Conservation (phyloP, 495 filamentous ascomycete species). For the Aspergillus carlsbadensis region DNA sequence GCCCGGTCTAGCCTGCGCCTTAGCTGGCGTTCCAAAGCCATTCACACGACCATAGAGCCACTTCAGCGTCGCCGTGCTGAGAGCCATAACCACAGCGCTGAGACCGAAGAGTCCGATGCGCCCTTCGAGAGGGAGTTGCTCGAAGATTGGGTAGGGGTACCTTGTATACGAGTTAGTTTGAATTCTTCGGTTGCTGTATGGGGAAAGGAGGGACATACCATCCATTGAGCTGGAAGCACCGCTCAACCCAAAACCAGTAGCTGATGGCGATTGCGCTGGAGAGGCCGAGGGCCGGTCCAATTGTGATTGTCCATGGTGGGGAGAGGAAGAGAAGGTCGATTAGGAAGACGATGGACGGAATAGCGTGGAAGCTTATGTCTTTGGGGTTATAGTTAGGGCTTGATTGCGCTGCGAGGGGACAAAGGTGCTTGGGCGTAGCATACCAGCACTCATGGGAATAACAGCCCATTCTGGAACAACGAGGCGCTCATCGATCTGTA, state of each 20-base stretch:
- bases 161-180: conserved; percentile 29
- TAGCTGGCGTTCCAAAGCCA: conserved; percentile 43
- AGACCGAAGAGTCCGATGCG: conserved; percentile 66
- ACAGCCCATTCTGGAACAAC: conserved; percentile 54
- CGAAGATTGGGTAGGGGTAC: conserved; percentile 89
- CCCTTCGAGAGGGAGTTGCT: conserved; percentile 55
- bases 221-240: conserved; percentile 72
- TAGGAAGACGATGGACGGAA: conserved; percentile 68
- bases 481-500: conserved; percentile 62
- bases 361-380: conserved; percentile 79
- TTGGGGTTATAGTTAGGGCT: neutral
- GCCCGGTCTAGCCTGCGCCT: conserved; percentile 30
- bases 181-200: neutral
- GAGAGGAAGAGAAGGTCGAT: conserved; percentile 73
- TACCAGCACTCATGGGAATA: conserved; percentile 45
- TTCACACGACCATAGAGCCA: conserved; percentile 70
- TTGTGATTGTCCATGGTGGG: conserved; percentile 75
- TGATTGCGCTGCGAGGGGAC: neutral
- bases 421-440: conserved; percentile 1
- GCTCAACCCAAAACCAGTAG: conserved; percentile 91
- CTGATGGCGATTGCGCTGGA: conserved; percentile 64
- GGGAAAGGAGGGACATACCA: conserved; percentile 47
- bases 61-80: conserved; percentile 64
- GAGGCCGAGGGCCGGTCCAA: conserved; percentile 58
- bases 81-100: conserved; percentile 69